Evolutionary conservation across 371 early-diverging fungal species (phyloP), one percentile per base, ranked within the genome.

Genomic region (Nematocida sp.): DNA sequence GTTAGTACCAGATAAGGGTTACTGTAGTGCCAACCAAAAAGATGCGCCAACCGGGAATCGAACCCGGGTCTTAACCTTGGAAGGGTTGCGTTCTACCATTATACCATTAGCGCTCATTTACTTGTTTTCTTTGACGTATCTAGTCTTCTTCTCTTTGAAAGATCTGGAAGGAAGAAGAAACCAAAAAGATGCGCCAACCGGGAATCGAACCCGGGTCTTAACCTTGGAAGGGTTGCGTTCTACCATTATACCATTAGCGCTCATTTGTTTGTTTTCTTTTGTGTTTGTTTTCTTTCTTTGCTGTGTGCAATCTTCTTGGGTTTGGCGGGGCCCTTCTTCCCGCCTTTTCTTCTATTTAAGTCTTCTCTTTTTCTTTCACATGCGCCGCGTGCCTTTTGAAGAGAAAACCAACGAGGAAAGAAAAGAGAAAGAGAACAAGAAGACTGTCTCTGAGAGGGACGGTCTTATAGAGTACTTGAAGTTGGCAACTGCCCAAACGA

Each of bases 151-250:
- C 13, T 27, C n/a, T n/a, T n/a, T n/a, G n/a, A n/a, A n/a, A n/a
- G n/a, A n/a, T n/a, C n/a, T n/a, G n/a, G 15, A 17, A 13, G 8
- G 34, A 13, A 25, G 7, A 31, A 63, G 8, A 56, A 21, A 65
- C 25, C 70, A 46, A 75, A 78, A 70, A 50, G 21, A 40, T 78
- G 79, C 79, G 65, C 48, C 51, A 63, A 76, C 79, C 79, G 79
- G 79, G 79, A 78, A 78, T 78, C 79, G 79, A 78, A 78, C 79
- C 79, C 79, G 79, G 79, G 67, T 76, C 79, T 76, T 66, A 66
- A 66, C 79, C 79, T 78, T 78, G 79, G 79, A 78, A 78, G 79
- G 79, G 79, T 66, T 62, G 62, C 48, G 76, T 78, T 78, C 79
- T 78, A 78, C 79, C 79, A 78, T 66, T 78, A 64, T 65, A 78